Conservation (phyloP, 345 rosid genomes). For the Camelina hispida region DNA sequence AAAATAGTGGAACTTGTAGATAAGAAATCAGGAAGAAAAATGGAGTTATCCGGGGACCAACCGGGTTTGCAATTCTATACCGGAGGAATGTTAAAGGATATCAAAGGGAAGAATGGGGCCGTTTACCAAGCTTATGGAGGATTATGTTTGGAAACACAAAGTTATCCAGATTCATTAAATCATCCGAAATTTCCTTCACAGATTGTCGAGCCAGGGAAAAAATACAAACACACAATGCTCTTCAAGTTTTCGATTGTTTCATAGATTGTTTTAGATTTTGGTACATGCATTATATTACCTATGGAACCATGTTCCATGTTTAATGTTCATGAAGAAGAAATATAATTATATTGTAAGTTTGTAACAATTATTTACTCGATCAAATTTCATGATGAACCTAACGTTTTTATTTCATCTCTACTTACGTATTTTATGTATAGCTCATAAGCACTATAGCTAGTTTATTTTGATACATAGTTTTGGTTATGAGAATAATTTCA, state of each 20-base stretch:
- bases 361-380: slow-evolving; percentile 18
- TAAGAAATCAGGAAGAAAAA: slow-evolving; percentile 64
- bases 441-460: not conserved
- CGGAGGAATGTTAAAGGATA: slow-evolving; percentile 52
- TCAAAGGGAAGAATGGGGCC: slow-evolving; percentile 76
- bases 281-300: not conserved
- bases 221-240: slow-evolving; percentile 71
- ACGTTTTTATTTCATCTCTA: not conserved
- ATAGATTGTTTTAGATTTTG: slow-evolving; percentile 23
- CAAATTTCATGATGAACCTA: slow-evolving; percentile 5
- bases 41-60: slow-evolving; percentile 70
- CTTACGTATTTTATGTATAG: slow-evolving; percentile 8
- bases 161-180: slow-evolving; percentile 76
- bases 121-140: slow-evolving; percentile 65
- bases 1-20: slow-evolving; percentile 67
- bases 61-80: slow-evolving; percentile 90
- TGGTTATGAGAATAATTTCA: not conserved
- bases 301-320: slow-evolving; percentile 1
- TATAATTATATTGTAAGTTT: slow-evolving; percentile 15
- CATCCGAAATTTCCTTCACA: slow-evolving; percentile 78
- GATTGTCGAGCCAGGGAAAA: slow-evolving; percentile 59
- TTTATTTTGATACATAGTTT: not conserved
- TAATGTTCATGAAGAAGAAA: slow-evolving; percentile 10
- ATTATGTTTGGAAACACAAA: slow-evolving; percentile 87
- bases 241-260: slow-evolving; percentile 58